Percentiles rank a stretch among this genome's conserved stretches.
Evolutionary conservation across 2,329 filamentous ascomycete genomes (phyloP).

Genomic region (Talaromyces amestolkiae): DNA sequence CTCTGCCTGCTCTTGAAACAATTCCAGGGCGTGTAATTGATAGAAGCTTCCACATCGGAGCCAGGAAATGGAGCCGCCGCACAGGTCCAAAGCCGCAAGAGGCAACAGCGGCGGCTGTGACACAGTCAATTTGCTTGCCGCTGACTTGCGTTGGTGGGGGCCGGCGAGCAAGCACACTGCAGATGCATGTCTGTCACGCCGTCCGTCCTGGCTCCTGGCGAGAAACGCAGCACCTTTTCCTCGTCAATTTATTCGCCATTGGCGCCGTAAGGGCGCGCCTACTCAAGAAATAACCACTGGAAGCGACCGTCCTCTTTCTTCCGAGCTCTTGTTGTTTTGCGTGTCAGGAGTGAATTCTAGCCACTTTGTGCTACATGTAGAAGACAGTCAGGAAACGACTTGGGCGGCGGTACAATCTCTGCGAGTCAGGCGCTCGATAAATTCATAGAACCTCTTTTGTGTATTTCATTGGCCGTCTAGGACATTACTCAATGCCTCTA

Average conservation of each 20-base stretch:
- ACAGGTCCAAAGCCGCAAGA: not conserved
- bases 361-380: not conserved
- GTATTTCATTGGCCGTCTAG: conserved; percentile 1
- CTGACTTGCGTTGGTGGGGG: not conserved
- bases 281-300: conserved; percentile 2
- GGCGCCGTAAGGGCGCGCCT: conserved; percentile 28
- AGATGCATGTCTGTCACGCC: conserved; percentile 3
- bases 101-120: conserved; percentile 14
- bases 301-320: not conserved
- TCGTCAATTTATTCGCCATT: conserved; percentile 28
- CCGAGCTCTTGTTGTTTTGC: not conserved
- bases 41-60: not conserved
- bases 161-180: not conserved
- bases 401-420: not conserved
- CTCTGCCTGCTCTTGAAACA: no score
- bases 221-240: conserved; percentile 4
- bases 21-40: not conserved
- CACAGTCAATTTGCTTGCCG: not conserved
- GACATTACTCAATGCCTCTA: not conserved
- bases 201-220: not conserved
- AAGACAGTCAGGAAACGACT: not conserved
- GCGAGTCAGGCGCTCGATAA: not conserved
- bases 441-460: not conserved
- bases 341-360: not conserved
- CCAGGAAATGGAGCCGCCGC: conserved; percentile 7